Evolutionary conservation across 306 rosid species (phyloP).

Genomic region (Elaeagnus macrophylla): DNA sequence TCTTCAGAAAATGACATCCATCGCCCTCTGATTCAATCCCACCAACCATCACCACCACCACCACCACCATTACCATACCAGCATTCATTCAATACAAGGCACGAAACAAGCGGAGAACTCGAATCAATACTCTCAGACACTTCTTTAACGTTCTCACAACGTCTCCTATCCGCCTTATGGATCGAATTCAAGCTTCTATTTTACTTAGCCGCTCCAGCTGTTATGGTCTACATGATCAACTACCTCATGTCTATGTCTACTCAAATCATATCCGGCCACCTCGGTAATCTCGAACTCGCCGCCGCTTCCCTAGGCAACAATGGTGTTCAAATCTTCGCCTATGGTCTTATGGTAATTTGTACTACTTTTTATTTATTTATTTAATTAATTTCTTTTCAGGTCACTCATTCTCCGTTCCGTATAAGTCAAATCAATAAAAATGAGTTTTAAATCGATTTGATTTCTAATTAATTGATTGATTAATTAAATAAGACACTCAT

Average conservation of each 20-base stretch:
- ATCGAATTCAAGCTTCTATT: conserved; percentile 42
- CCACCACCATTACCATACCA: conserved; percentile 9
- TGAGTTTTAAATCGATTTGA: background rate
- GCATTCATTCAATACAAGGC: background rate
- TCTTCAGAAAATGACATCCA: conserved; percentile 1
- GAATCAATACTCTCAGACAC: conserved; percentile 40
- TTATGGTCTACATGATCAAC: conserved; percentile 42
- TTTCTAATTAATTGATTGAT: too few relatives aligned
- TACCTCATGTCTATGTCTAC: conserved; percentile 65
- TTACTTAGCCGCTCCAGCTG: conserved; percentile 51
- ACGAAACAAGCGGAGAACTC: conserved; percentile 19
- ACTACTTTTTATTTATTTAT: too few relatives aligned
- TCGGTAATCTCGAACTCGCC: conserved; percentile 63
- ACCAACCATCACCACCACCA: background rate
- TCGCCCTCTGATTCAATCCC: conserved; percentile 5
- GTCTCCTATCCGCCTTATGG: conserved; percentile 34
- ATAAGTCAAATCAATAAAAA: background rate
- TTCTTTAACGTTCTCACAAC: conserved; percentile 16
- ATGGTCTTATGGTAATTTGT: conserved; percentile 49
- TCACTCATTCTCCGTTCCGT: background rate
- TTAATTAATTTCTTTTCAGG: background rate
- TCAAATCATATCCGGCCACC: conserved; percentile 61
- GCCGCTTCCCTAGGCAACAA: conserved; percentile 63
- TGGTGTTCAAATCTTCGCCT: conserved; percentile 63
- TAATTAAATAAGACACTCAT: too few relatives aligned